Evolutionary conservation across 257 asterid genomes (phyloP).

Genomic region (Forsythia suspensa): DNA sequence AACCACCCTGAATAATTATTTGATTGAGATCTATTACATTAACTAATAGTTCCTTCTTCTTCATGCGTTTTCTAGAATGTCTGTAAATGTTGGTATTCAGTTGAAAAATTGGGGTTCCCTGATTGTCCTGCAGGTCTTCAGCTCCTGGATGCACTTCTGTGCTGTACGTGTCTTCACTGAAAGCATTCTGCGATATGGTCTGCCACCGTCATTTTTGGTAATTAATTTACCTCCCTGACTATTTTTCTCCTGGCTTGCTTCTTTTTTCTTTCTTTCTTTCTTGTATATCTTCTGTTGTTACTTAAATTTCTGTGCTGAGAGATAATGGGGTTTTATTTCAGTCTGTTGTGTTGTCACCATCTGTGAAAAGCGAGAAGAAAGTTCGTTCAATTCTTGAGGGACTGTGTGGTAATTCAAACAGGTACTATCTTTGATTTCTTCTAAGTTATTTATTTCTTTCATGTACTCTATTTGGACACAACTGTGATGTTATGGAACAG

Average conservation of each 20-base stretch:
- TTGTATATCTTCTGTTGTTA: neutral
- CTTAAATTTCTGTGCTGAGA: constrained; percentile 13
- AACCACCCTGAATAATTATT: neutral
- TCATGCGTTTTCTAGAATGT: neutral
- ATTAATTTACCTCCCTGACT: constrained; percentile 4
- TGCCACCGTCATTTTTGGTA: constrained; percentile 40
- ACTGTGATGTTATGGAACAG: constrained; percentile 1
- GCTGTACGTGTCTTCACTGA: constrained; percentile 85
- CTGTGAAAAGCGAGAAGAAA: constrained; percentile 83
- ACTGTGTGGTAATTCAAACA: constrained; percentile 65
- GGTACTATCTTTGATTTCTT: constrained; percentile 39
- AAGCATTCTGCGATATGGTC: constrained; percentile 89
- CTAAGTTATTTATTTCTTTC: constrained; percentile 11
- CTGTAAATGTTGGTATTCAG: neutral
- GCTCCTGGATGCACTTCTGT: constrained; percentile 97
- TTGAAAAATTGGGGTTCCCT: neutral
- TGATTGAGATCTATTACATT: neutral
- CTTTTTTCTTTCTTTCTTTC: neutral
- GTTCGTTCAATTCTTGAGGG: constrained; percentile 80
- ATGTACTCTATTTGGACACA: neutral
- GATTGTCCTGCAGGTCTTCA: constrained; percentile 62
- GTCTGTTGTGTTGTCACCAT: constrained; percentile 85
- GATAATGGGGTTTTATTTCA: constrained; percentile 34
- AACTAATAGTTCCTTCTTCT: neutral
- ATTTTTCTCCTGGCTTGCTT: neutral